These are phyloP conservation scores for Alternaria dauci DNA, from an alignment of 2,329 filamentous ascomycete genomes.

Conservation along the genomic window DNA sequence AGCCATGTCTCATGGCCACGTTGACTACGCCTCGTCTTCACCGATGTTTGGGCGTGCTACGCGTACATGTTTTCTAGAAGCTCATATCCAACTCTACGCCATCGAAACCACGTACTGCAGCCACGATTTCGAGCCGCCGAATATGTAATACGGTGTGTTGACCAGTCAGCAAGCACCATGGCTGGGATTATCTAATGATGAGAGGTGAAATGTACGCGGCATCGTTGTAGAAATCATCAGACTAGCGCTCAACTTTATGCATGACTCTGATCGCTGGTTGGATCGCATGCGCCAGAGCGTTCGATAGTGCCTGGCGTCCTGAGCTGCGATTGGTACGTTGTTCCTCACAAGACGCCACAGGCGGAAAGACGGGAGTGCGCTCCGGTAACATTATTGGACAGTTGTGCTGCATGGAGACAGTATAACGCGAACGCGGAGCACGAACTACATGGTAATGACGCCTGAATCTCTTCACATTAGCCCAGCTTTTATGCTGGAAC, in stretches of 20 bases:
- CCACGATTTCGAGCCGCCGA: not conserved
- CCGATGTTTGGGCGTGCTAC: not conserved
- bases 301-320: not conserved
- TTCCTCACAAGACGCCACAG: slow-evolving; percentile 8
- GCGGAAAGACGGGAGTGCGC: slow-evolving; percentile 8
- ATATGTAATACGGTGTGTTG: not conserved
- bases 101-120: not conserved
- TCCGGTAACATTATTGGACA: not conserved
- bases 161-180: not conserved
- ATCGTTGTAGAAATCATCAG: not conserved
- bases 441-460: not conserved
- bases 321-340: slow-evolving; percentile 5
- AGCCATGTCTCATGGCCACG: slow-evolving; percentile 4
- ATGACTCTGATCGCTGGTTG: not conserved
- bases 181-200: slow-evolving; percentile 1
- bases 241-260: not conserved
- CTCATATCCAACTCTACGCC: not conserved
- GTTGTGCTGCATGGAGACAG: not conserved
- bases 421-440: not conserved
- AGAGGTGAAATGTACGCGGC: not conserved
- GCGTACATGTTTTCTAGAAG: not conserved
- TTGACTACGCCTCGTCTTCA: not conserved
- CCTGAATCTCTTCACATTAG: not conserved
- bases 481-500: not conserved
- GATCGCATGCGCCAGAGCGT: not conserved